Conservation (phyloP, 2,329 filamentous ascomycete genomes). For the Acarospora socialis region DNA sequence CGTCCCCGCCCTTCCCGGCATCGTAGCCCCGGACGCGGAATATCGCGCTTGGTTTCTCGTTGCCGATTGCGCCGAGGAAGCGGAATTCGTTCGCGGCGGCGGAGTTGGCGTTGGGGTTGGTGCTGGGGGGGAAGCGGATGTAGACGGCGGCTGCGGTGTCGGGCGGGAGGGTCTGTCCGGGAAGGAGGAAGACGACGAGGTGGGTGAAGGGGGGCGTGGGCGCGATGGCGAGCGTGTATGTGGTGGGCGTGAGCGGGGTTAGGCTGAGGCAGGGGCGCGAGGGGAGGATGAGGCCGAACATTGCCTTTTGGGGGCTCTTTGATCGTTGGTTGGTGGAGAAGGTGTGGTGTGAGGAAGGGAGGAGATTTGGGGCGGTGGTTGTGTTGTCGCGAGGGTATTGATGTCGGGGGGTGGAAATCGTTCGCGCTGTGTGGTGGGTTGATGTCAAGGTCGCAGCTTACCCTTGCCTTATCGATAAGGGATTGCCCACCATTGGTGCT, state of each 20-base stretch:
- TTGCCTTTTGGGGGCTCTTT: conserved; percentile 16
- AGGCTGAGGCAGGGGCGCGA: conserved; percentile 45
- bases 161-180: conserved; percentile 56
- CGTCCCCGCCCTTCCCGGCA: conserved; percentile 19
- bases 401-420: too few species aligned
- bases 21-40: conserved; percentile 67
- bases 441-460: too few species aligned
- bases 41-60: conserved; percentile 81
- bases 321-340: too few species aligned
- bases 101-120: conserved; percentile 20
- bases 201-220: conserved; percentile 48
- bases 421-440: too few species aligned
- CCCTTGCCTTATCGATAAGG: too few species aligned
- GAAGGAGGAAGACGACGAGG: conserved; percentile 78
- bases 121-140: conserved; percentile 48
- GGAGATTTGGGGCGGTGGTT: too few species aligned
- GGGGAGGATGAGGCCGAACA: conserved; percentile 49
- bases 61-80: conserved; percentile 78
- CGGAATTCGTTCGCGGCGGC: conserved; percentile 48
- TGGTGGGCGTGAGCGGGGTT: conserved; percentile 41
- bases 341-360: too few species aligned
- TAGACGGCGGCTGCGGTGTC: conserved; percentile 82
- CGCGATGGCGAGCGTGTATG: conserved; percentile 56
- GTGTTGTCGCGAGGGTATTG: too few species aligned
- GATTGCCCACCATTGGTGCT: too few species aligned